Evolutionary conservation across 2,329 filamentous ascomycete genomes (phyloP).

Genomic region (Fusarium austroafricanum): DNA sequence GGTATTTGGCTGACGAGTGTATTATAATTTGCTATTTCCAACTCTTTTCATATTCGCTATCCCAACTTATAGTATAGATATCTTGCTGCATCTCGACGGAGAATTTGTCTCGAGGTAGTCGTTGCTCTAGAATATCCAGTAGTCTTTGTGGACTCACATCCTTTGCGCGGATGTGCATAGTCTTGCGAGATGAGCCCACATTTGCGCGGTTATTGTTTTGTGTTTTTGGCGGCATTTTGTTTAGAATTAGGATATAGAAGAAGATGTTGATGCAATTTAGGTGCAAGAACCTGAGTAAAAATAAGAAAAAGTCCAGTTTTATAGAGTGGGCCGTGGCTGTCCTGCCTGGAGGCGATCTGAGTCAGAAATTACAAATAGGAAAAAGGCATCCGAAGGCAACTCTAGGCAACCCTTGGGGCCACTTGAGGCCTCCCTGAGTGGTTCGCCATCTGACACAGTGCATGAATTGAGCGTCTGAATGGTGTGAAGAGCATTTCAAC

Average conservation of each 20-base stretch:
- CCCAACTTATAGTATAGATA: background rate
- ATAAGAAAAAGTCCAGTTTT: too few relatives aligned
- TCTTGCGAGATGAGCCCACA: background rate
- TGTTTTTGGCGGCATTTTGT: background rate
- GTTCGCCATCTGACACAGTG: background rate
- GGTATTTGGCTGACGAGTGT: too few relatives aligned
- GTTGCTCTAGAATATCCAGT: background rate
- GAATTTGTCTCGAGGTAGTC: background rate
- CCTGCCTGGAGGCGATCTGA: background rate
- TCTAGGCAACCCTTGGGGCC: background rate
- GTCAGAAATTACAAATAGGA: background rate
- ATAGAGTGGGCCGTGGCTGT: too few relatives aligned
- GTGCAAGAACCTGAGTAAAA: too few relatives aligned
- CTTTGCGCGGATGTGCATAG: background rate
- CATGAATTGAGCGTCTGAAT: background rate
- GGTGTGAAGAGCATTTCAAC: background rate
- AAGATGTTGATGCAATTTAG: background rate
- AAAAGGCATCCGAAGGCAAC: background rate
- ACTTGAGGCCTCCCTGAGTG: background rate
- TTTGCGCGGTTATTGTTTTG: background rate
- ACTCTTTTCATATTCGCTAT: background rate
- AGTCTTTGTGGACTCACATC: background rate
- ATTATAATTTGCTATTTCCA: background rate
- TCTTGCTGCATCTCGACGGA: constrained; percentile 2
- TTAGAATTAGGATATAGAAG: background rate